Evolutionary conservation across 208 protist genomes (phyloP).

Genomic region (Plasmodiophora brassicae): DNA sequence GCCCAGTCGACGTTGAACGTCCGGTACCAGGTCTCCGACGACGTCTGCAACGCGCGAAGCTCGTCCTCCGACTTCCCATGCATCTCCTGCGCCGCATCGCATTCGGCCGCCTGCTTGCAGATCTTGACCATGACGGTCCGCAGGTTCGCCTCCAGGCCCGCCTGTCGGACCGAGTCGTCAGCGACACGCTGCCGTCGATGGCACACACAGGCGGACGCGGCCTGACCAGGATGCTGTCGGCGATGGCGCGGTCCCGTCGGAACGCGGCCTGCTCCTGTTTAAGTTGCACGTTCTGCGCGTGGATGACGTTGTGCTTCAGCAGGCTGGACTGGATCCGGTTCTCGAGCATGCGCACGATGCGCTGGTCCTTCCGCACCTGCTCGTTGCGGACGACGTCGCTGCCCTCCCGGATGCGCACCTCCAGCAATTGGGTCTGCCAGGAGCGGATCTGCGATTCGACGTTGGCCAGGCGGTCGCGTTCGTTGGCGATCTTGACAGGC

Average conservation of each 20-base stretch:
- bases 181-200: neutral
- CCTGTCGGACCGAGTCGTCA: too few relatives aligned
- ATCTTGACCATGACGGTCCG: neutral
- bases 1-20: neutral
- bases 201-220: neutral
- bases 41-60: neutral
- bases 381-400: neutral
- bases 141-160: neutral
- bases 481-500: neutral
- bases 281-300: neutral
- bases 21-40: neutral
- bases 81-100: neutral
- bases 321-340: slow-evolving; percentile 17
- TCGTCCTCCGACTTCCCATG: neutral
- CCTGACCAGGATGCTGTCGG: neutral
- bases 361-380: neutral
- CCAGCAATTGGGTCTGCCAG: neutral
- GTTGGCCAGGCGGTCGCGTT: neutral
- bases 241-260: neutral
- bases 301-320: slow-evolving; percentile 19
- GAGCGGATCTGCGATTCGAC: neutral
- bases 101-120: neutral
- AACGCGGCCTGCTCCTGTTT: neutral
- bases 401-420: neutral
- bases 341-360: neutral